Conservation (phyloP, 495 filamentous ascomycete species). For the Amorphotheca resinae region DNA sequence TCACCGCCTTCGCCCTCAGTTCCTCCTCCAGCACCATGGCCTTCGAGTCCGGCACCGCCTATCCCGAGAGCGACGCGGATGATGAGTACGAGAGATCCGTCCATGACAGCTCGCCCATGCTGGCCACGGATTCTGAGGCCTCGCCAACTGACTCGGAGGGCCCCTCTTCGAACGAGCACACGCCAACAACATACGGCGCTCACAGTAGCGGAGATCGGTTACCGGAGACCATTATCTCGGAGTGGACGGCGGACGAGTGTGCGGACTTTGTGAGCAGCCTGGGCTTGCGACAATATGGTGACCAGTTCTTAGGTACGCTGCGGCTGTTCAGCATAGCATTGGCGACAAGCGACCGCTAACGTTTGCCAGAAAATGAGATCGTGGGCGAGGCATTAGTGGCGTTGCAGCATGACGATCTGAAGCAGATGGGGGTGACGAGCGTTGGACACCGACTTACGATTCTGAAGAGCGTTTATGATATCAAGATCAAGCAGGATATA, state of each 20-base stretch:
- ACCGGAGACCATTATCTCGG: slow-evolving; percentile 67
- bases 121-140: slow-evolving; percentile 64
- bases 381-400: slow-evolving; percentile 84
- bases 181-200: slow-evolving; percentile 66
- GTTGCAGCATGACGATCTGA: slow-evolving; percentile 82
- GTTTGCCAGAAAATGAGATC: slow-evolving; percentile 69
- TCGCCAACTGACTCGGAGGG: slow-evolving; percentile 72
- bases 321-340: slow-evolving; percentile 1
- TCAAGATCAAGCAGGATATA: slow-evolving; percentile 84
- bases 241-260: slow-evolving; percentile 84
- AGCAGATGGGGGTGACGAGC: slow-evolving; percentile 84
- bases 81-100: slow-evolving; percentile 86
- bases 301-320: slow-evolving; percentile 64
- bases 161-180: slow-evolving; percentile 66
- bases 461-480: slow-evolving; percentile 86
- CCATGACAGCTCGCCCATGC: slow-evolving; percentile 55
- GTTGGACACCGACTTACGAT: slow-evolving; percentile 92
- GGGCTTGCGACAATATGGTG: slow-evolving; percentile 72
- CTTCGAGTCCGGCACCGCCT: slow-evolving; percentile 45
- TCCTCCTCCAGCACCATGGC: slow-evolving; percentile 28
- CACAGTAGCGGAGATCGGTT: slow-evolving; percentile 52
- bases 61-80: slow-evolving; percentile 80
- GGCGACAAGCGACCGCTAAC: slow-evolving; percentile 19
- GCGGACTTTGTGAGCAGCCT: slow-evolving; percentile 71
- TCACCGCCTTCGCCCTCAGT: not conserved